These are phyloP conservation scores for Colletotrichum zoysiae DNA, from an alignment of 2,329 filamentous ascomycete species.

Conservation along the genomic window DNA sequence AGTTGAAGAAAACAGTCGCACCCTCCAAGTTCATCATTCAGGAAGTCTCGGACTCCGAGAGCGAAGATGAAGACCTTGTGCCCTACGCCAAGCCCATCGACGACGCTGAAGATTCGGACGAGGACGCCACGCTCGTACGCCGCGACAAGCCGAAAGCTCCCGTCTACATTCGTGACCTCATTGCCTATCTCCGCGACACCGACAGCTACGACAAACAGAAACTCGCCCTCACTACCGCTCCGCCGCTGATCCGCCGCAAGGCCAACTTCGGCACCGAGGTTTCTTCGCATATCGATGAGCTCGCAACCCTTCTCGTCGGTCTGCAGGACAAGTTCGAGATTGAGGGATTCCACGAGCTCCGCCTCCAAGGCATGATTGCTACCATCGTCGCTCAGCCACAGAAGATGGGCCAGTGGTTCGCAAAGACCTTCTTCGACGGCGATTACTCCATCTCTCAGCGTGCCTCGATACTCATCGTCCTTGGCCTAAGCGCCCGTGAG, in stretches of 20 bases:
- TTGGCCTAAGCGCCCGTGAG: slow-evolving; percentile 87
- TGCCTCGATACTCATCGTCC: slow-evolving; percentile 81
- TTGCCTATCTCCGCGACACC: slow-evolving; percentile 81
- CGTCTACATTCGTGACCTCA: slow-evolving; percentile 90
- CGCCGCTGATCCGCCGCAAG: slow-evolving; percentile 87
- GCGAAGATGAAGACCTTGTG: slow-evolving; percentile 75
- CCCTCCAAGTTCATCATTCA: slow-evolving; percentile 68
- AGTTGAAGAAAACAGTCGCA: slow-evolving; percentile 48
- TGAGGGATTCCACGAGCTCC: slow-evolving; percentile 79
- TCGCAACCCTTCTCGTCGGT: slow-evolving; percentile 81
- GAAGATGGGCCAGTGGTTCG: slow-evolving; percentile 86
- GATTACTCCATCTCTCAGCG: slow-evolving; percentile 92
- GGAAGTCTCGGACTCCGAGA: slow-evolving; percentile 72
- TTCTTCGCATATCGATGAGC: slow-evolving; percentile 82
- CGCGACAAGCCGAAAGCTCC: slow-evolving; percentile 86
- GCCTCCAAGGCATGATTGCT: slow-evolving; percentile 85
- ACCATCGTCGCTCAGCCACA: slow-evolving; percentile 81
- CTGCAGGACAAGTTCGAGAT: slow-evolving; percentile 89
- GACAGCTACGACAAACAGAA: slow-evolving; percentile 89
- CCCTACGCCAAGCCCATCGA: slow-evolving; percentile 89
- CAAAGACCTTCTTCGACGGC: slow-evolving; percentile 87
- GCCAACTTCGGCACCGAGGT: slow-evolving; percentile 90
- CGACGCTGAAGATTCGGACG: slow-evolving; percentile 91
- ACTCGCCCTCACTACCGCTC: slow-evolving; percentile 81
- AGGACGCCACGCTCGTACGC: slow-evolving; percentile 88